phyloP scores from a whole-genome alignment of 345 rosid species.

The Erysimum cheiranthoides region DNA sequence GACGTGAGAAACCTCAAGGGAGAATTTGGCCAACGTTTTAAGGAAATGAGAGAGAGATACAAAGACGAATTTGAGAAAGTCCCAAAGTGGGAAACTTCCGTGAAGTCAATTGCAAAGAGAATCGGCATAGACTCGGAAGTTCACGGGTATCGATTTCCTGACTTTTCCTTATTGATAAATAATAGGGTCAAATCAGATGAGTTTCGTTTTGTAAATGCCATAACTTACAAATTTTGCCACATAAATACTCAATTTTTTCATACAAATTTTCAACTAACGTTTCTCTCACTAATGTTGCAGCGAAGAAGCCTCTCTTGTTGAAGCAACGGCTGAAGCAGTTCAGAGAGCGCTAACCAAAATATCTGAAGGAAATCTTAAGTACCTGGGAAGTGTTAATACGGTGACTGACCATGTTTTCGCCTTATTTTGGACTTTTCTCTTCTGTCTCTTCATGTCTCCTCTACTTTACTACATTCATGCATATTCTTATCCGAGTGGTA shows the following conservation, averaged over 20 bases:
- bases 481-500: not conserved
- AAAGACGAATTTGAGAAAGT: slow-evolving; percentile 3
- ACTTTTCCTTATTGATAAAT: slow-evolving; percentile 4
- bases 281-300: not conserved
- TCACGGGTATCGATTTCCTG: slow-evolving; percentile 14
- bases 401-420: not conserved
- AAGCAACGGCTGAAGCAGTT: not conserved
- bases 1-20: slow-evolving; percentile 18
- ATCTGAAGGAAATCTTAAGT: not conserved
- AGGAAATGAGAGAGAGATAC: not conserved
- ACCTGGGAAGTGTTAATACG: not conserved
- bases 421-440: not conserved
- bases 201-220: not conserved
- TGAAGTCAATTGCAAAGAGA: slow-evolving; percentile 8
- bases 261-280: not conserved
- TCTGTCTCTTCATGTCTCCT: not conserved
- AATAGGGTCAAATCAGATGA: not conserved
- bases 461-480: not conserved
- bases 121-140: not conserved
- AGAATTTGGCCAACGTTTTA: not conserved
- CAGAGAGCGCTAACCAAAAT: not conserved
- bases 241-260: not conserved
- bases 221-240: not conserved
- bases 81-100: slow-evolving; percentile 15
- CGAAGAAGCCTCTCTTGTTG: not conserved